Evolutionary conservation across 208 protist genomes (phyloP).

Genomic region (Crithidia expoeki): DNA sequence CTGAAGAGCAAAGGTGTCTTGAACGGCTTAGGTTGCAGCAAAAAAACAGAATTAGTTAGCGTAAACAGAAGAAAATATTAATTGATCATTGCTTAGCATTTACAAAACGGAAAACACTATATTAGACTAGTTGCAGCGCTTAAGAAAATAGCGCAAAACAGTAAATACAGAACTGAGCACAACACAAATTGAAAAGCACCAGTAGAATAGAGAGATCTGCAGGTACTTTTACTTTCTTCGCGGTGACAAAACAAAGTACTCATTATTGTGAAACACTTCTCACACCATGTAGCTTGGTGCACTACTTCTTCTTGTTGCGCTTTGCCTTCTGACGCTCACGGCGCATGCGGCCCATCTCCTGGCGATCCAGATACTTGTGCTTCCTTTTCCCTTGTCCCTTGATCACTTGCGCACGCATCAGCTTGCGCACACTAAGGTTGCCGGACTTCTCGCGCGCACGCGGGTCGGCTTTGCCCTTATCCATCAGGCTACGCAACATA

Average conservation of each 20-base stretch:
- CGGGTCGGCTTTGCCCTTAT: constrained; percentile 91
- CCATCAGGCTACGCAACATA: constrained; percentile 86
- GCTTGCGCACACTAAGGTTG: constrained; percentile 76
- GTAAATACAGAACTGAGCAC: no score
- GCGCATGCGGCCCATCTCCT: constrained; percentile 76
- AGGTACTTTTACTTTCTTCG: no score
- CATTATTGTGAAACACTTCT: no score
- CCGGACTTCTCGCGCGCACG: constrained; percentile 82
- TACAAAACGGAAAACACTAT: not conserved
- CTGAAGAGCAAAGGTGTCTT: no score
- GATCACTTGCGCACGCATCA: constrained; percentile 88
- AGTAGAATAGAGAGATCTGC: no score
- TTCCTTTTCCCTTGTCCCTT: constrained; percentile 84
- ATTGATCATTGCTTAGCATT: not conserved
- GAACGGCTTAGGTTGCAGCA: not conserved
- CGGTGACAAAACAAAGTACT: no score
- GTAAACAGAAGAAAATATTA: constrained; percentile 10
- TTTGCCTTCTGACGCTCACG: constrained; percentile 54
- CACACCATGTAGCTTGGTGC: no score
- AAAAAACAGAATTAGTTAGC: no score
- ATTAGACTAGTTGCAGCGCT: no score
- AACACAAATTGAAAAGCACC: no score
- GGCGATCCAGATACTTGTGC: constrained; percentile 79
- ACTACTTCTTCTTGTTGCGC: constrained; percentile 27
- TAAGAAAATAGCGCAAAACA: no score